Percentiles rank a stretch among this genome's conserved stretches.
These are phyloP conservation scores for Phytopythium oedochilum DNA, from an alignment of 352 stramenopile genomes.

Conservation along the genomic window DNA sequence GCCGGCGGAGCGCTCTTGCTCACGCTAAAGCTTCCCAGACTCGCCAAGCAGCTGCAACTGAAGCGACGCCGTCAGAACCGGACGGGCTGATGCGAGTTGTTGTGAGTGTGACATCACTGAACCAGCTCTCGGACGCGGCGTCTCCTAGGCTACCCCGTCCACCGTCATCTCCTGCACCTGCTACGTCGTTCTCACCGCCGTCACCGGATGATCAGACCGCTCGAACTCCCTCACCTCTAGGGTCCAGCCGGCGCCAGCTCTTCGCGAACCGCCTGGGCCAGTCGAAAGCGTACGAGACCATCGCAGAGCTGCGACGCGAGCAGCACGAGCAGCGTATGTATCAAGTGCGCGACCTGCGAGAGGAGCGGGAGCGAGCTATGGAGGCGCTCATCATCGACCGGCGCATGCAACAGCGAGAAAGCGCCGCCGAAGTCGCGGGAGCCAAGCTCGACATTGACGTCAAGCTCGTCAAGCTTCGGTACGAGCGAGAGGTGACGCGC, in stretches of 20 bases:
- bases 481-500: slow-evolving; percentile 45
- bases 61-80: neutral
- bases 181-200: neutral
- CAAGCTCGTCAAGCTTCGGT: slow-evolving; percentile 61
- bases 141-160: neutral
- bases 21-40: neutral
- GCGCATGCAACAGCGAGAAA: slow-evolving; percentile 56
- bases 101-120: slow-evolving; percentile 10
- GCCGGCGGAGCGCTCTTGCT: neutral
- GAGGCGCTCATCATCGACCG: slow-evolving; percentile 67
- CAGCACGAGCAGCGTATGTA: slow-evolving; percentile 39
- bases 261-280: slow-evolving; percentile 44
- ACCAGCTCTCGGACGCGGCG: slow-evolving; percentile 4
- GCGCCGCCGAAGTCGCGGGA: slow-evolving; percentile 43
- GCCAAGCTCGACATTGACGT: slow-evolving; percentile 66
- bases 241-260: slow-evolving; percentile 51
- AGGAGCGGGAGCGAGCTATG: slow-evolving; percentile 57
- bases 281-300: slow-evolving; percentile 14
- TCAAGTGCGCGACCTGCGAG: slow-evolving; percentile 50
- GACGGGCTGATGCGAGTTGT: slow-evolving; percentile 14
- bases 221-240: slow-evolving; percentile 5
- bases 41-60: neutral
- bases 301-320: slow-evolving; percentile 31
- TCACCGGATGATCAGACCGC: neutral
- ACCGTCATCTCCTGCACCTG: neutral